phyloP scores from a whole-genome alignment of 1,284 basidiomycete genomes.

The Phellopilus nigrolimitatus region DNA sequence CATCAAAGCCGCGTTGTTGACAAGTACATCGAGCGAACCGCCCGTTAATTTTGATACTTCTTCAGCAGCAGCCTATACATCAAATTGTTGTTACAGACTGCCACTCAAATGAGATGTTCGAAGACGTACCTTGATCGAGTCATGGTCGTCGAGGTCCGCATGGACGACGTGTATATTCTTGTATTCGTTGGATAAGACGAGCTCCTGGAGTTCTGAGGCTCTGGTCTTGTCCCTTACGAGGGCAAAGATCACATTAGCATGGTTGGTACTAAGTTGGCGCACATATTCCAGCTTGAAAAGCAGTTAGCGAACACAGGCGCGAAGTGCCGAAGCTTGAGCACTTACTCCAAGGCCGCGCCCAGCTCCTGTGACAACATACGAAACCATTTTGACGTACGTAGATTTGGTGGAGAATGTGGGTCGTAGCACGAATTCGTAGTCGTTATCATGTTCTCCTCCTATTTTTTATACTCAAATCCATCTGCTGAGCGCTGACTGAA shows the following conservation, averaged over 20 bases:
- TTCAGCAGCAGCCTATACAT: conserved; percentile 21
- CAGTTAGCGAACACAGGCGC: too few species aligned
- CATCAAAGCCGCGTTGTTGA: conserved; percentile 30
- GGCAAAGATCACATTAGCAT: conserved; percentile 28
- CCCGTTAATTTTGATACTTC: conserved; percentile 27
- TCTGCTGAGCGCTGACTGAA: too few species aligned
- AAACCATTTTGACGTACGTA: too few species aligned
- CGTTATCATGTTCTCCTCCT: too few species aligned
- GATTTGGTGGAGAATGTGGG: too few species aligned
- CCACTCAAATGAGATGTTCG: too few species aligned
- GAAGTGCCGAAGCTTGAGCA: too few species aligned
- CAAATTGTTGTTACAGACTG: not conserved
- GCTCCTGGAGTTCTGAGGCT: conserved; percentile 21
- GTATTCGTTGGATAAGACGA: conserved; percentile 46
- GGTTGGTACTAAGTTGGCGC: conserved; percentile 22
- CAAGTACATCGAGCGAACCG: conserved; percentile 31
- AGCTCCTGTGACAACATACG: too few species aligned
- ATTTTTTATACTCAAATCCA: too few species aligned
- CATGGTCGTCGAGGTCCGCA: conserved; percentile 26
- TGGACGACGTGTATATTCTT: conserved; percentile 28
- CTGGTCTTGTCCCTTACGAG: conserved; percentile 25
- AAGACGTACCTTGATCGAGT: conserved; percentile 25
- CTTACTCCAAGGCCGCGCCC: too few species aligned
- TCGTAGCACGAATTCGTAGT: too few species aligned
- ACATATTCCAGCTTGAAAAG: conserved; percentile 25